Conservation (phyloP, 2,329 filamentous ascomycete genomes). For the Elsinoe necatrix region DNA sequence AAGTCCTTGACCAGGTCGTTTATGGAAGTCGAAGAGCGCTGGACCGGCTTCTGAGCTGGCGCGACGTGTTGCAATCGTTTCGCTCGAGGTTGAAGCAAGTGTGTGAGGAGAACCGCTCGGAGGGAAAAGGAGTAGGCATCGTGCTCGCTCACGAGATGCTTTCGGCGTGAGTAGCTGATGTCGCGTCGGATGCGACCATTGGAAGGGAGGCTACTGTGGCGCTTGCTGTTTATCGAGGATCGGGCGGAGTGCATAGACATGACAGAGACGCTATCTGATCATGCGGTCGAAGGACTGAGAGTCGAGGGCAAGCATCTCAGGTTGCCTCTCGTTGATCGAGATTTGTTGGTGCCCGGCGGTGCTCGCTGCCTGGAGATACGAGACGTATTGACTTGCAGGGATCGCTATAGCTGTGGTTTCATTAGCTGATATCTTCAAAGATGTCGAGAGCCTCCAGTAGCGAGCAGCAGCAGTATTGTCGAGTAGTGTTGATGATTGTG, state of each 20-base stretch:
- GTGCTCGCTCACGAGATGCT: slow-evolving; percentile 45
- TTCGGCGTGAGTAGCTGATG: slow-evolving; percentile 30
- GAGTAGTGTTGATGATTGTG: neutral
- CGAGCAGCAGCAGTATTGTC: slow-evolving; percentile 2
- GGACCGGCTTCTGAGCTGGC: slow-evolving; percentile 50
- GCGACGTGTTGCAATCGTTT: slow-evolving; percentile 79
- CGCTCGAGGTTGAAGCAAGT: slow-evolving; percentile 82
- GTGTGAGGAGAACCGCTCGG: slow-evolving; percentile 81
- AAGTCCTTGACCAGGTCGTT: slow-evolving; percentile 87
- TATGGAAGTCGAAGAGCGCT: slow-evolving; percentile 64
- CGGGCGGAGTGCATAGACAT: slow-evolving; percentile 26
- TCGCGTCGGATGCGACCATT: slow-evolving; percentile 34
- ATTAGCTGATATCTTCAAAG: neutral
- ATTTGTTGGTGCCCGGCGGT: neutral
- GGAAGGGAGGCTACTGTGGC: slow-evolving; percentile 37
- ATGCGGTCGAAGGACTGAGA: neutral
- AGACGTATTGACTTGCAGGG: neutral
- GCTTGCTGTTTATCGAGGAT: slow-evolving; percentile 30
- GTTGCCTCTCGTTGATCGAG: neutral
- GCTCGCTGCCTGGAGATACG: neutral
- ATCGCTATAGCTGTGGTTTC: neutral
- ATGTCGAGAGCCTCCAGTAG: neutral
- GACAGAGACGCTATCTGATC: slow-evolving; percentile 15
- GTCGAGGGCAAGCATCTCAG: slow-evolving; percentile 12
- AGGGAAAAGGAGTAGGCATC: slow-evolving; percentile 90